A percentile compares a stretch with the other conserved stretches of the same genome.
These are phyloP conservation scores for Mycena filopes DNA, from an alignment of 768 basidiomycete genomes.

Conservation along the genomic window DNA sequence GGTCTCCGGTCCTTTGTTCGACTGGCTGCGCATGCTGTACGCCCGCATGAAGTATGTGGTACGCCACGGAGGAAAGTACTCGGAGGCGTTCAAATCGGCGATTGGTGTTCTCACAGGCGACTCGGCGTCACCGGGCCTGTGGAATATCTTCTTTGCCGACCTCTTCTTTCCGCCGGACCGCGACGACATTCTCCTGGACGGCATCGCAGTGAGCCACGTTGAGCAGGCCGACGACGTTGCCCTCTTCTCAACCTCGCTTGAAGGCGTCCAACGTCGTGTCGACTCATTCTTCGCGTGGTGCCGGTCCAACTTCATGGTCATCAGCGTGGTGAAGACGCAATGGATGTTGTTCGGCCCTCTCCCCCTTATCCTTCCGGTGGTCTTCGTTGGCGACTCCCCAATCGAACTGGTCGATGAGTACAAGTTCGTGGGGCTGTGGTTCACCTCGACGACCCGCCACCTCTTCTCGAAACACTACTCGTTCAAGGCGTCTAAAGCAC, in stretches of 20 bases:
- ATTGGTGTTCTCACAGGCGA: conserved; percentile 43
- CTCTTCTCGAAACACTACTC: conserved; percentile 31
- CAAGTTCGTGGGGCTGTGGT: conserved; percentile 32
- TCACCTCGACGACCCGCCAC: conserved; percentile 11
- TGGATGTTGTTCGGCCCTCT: conserved; percentile 36
- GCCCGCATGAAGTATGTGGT: conserved; percentile 36
- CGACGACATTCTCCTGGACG: conserved; percentile 33
- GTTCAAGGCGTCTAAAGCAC: conserved; percentile 32
- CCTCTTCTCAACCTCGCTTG: conserved; percentile 23
- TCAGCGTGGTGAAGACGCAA: conserved; percentile 39
- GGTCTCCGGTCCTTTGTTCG: conserved; percentile 39
- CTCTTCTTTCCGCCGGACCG: conserved; percentile 20
- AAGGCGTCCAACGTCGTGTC: conserved; percentile 34
- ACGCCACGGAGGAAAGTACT: conserved; percentile 21
- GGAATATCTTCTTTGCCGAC: conserved; percentile 41
- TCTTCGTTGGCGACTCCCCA: conserved; percentile 3
- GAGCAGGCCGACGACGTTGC: conserved; percentile 40
- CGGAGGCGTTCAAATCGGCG: conserved; percentile 33
- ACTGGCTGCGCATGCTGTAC: conserved; percentile 42
- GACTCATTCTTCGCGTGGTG: conserved; percentile 37
- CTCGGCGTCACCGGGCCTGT: conserved; percentile 40
- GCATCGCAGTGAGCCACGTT: conserved; percentile 27
- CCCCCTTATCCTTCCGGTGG: background rate
- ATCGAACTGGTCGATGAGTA: conserved; percentile 20
- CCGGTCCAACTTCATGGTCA: conserved; percentile 37